Percentiles rank a stretch among this genome's conserved stretches.
Evolutionary conservation across 148 eudicot species (phyloP).

Genomic region (Polygonum maritimum): DNA sequence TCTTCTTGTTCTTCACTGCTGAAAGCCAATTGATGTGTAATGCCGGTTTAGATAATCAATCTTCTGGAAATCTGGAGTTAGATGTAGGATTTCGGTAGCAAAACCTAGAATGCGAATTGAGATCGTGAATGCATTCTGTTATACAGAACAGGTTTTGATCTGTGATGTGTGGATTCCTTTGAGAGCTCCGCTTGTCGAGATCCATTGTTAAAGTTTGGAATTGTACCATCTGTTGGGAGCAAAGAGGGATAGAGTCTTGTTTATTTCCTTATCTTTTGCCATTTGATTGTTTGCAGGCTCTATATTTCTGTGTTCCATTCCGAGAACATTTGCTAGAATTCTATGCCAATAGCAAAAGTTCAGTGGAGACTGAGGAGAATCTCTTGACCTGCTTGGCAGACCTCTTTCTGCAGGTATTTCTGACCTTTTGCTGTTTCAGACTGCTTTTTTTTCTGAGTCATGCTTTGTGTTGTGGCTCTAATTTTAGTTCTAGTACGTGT

Average conservation of each 20-base stretch:
- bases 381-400: constrained; percentile 85
- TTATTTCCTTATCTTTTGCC: background rate
- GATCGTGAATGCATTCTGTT: background rate
- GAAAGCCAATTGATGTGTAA: background rate
- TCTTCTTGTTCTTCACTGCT: background rate
- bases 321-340: constrained; percentile 80
- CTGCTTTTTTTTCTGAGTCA: background rate
- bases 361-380: constrained; percentile 71
- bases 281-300: constrained; percentile 45
- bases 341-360: constrained; percentile 51
- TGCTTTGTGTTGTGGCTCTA: background rate
- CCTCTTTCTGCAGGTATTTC: constrained; percentile 69
- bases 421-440: background rate
- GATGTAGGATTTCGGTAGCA: background rate
- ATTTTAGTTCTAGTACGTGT: background rate
- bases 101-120: background rate
- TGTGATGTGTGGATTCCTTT: background rate
- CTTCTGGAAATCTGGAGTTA: background rate
- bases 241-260: background rate
- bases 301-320: constrained; percentile 83
- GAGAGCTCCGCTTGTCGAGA: background rate
- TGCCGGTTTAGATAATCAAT: background rate
- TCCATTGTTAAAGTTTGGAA: background rate
- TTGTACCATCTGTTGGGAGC: background rate
- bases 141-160: background rate